Conservation (phyloP, 768 basidiomycete genomes). For the Goffeauzyma gilvescens region DNA sequence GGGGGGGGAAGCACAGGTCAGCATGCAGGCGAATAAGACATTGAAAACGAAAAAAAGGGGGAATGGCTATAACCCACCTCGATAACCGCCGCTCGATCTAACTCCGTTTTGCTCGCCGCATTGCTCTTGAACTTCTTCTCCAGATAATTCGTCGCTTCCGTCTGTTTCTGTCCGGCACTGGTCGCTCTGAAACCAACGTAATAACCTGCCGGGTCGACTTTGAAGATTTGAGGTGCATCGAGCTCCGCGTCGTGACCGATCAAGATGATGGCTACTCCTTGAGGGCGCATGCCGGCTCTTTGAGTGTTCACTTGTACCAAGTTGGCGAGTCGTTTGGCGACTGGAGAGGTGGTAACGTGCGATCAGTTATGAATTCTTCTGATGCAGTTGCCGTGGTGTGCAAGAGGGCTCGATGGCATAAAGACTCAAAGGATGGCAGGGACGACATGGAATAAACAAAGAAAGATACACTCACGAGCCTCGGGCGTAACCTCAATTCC, state of each 20-base stretch:
- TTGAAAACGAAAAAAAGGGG: no score
- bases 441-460: no score
- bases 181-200: conserved; percentile 98
- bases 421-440: not conserved
- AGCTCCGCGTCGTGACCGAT: conserved; percentile 81
- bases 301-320: conserved; percentile 99
- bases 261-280: conserved; percentile 97
- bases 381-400: not conserved
- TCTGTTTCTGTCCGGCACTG: conserved; percentile 79
- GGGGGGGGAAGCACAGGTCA: no score
- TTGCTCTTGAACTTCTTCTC: conserved; percentile 99
- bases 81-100: conserved; percentile 61
- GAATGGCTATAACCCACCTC: conserved; percentile 48
- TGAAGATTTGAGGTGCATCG: conserved; percentile 92
- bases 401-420: not conserved
- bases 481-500: conserved; percentile 98
- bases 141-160: conserved; percentile 92
- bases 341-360: conserved; percentile 9
- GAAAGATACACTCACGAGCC: conserved; percentile 36
- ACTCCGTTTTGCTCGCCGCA: conserved; percentile 54
- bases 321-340: conserved; percentile 83
- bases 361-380: no score
- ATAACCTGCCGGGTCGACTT: conserved; percentile 95
- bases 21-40: no score
- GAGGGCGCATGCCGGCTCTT: conserved; percentile 83